These are phyloP conservation scores for Ulmus americana DNA, from an alignment of 331 rosid species.

Conservation along the genomic window DNA sequence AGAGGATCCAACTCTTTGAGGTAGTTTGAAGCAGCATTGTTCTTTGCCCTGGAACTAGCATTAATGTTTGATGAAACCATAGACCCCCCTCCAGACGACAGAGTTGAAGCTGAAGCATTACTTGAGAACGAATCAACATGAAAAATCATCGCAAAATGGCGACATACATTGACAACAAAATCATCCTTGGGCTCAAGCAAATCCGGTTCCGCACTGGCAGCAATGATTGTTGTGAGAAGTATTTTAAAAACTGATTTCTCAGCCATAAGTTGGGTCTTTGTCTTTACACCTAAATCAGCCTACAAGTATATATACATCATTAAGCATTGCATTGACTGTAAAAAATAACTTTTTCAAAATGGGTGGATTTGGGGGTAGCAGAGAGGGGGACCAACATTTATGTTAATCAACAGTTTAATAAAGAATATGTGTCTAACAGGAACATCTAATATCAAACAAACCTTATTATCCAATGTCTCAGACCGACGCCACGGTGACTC, in stretches of 20 bases:
- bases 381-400: too few relatives aligned
- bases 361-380: not conserved
- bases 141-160: slow-evolving; percentile 92
- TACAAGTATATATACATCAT: slow-evolving; percentile 31
- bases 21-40: slow-evolving; percentile 50
- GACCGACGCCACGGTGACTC: slow-evolving; percentile 68
- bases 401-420: too few relatives aligned
- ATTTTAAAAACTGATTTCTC: slow-evolving; percentile 95
- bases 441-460: slow-evolving; percentile 32
- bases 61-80: slow-evolving; percentile 49
- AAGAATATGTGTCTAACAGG: too few relatives aligned
- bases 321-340: slow-evolving; percentile 23
- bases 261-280: slow-evolving; percentile 97
- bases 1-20: slow-evolving; percentile 92
- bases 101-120: slow-evolving; percentile 35
- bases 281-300: slow-evolving; percentile 99
- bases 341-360: not conserved
- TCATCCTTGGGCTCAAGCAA: slow-evolving; percentile 76
- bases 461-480: slow-evolving; percentile 76
- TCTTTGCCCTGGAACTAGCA: slow-evolving; percentile 55
- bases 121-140: slow-evolving; percentile 61
- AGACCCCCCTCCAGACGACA: slow-evolving; percentile 62
- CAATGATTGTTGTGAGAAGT: slow-evolving; percentile 81
- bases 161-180: slow-evolving; percentile 78
- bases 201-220: slow-evolving; percentile 83